These are phyloP conservation scores for Talaromyces proteolyticus DNA, from an alignment of 495 filamentous ascomycete species.

Conservation along the genomic window DNA sequence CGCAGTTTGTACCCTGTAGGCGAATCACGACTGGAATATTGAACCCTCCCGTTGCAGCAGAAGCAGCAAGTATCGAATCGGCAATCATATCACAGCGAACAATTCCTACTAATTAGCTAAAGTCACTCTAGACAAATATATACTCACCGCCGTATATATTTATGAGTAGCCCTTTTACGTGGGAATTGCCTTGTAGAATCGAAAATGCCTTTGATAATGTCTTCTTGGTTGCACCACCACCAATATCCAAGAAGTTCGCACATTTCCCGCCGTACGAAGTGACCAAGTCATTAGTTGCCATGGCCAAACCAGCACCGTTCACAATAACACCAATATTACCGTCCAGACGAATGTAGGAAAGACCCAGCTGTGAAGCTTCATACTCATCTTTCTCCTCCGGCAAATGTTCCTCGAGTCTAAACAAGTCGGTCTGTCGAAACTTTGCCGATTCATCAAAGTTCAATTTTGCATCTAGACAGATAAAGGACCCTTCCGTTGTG, in stretches of 20 bases:
- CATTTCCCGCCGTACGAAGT: conserved; percentile 18
- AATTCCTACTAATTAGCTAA: conserved; percentile 14
- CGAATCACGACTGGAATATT: conserved; percentile 23
- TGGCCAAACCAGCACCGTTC: conserved; percentile 28
- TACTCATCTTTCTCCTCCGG: conserved; percentile 15
- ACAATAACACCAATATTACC: conserved; percentile 29
- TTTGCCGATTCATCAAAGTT: conserved; percentile 20
- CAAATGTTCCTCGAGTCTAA: conserved; percentile 14
- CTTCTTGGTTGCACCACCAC: conserved; percentile 20
- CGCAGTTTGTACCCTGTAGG: conserved; percentile 24
- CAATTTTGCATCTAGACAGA: conserved; percentile 26
- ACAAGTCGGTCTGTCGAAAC: conserved; percentile 19
- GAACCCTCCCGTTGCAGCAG: conserved; percentile 13
- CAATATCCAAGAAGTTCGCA: conserved; percentile 28
- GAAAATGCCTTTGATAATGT: conserved; percentile 22
- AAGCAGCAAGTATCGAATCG: conserved; percentile 22
- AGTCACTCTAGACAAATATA: too few species aligned
- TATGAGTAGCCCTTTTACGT: conserved; percentile 19
- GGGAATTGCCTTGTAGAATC: conserved; percentile 16
- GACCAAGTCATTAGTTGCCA: conserved; percentile 31
- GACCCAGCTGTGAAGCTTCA: conserved; percentile 16
- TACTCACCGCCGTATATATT: conserved; percentile 30
- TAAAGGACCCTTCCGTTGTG: conserved; percentile 17
- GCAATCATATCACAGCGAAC: conserved; percentile 33
- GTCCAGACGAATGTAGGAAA: conserved; percentile 24